Evolutionary conservation across 208 protist species (phyloP).

Genomic region (Crithidia fasciculata): DNA sequence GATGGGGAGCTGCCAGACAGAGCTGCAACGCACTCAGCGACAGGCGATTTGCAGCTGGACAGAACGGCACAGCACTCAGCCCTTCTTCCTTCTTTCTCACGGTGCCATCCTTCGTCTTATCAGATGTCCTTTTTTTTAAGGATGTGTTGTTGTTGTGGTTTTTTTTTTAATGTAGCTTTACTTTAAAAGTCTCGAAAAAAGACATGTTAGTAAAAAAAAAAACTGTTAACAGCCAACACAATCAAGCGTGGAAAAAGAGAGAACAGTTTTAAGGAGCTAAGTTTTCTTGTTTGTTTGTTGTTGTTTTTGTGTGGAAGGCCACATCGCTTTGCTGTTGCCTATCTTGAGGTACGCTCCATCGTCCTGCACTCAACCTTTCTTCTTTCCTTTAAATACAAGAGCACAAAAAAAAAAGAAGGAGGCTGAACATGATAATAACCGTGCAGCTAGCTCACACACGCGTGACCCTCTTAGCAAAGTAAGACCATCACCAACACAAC

Average conservation of each 20-base stretch:
- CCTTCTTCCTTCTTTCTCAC: too few species aligned
- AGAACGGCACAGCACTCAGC: too few species aligned
- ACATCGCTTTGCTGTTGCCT: background rate
- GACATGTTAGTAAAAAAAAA: background rate
- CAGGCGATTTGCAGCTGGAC: too few species aligned
- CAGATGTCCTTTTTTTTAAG: background rate
- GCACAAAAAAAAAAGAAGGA: too few species aligned
- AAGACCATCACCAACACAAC: background rate
- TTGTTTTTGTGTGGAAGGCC: background rate
- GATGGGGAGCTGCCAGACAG: too few species aligned
- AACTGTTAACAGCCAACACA: background rate
- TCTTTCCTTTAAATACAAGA: background rate
- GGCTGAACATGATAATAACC: too few species aligned
- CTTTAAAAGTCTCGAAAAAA: background rate
- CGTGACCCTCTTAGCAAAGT: too few species aligned
- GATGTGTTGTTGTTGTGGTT: background rate
- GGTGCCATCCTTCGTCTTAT: background rate
- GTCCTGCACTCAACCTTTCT: too few species aligned
- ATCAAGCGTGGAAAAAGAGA: background rate
- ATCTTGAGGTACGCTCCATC: background rate
- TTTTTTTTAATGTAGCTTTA: background rate
- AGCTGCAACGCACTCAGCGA: too few species aligned
- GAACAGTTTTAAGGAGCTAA: constrained; percentile 25
- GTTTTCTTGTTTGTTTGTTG: constrained; percentile 9
- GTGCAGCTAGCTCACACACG: too few species aligned